Evolutionary conservation across 306 rosid species (phyloP).

Genomic region (Hippophae tibetana): DNA sequence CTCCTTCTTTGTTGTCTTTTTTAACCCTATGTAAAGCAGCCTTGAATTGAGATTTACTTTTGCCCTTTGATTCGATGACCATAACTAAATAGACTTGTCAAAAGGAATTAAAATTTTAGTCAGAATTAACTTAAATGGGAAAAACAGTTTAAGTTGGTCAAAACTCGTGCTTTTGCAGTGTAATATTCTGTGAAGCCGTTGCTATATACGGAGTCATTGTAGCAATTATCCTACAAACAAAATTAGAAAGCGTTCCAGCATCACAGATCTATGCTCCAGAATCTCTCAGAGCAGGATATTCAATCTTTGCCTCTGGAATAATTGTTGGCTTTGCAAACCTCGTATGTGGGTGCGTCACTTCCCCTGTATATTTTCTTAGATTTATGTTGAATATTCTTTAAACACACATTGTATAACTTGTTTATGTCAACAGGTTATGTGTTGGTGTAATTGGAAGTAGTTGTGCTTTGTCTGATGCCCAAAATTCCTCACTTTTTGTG

Average conservation of each 20-base stretch:
- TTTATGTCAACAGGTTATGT: conserved; percentile 46
- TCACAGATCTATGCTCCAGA: conserved; percentile 51
- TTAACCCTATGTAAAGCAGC: neutral
- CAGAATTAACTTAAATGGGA: neutral
- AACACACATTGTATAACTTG: neutral
- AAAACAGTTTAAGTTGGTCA: conserved; percentile 11
- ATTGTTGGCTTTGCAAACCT: conserved; percentile 96
- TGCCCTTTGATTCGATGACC: neutral
- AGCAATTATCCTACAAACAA: conserved; percentile 96
- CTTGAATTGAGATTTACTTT: neutral
- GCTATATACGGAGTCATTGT: conserved; percentile 98
- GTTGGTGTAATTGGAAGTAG: conserved; percentile 65
- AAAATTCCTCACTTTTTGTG: conserved; percentile 89
- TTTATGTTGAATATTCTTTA: neutral
- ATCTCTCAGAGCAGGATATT: conserved; percentile 95
- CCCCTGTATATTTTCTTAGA: neutral
- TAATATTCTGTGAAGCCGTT: conserved; percentile 97
- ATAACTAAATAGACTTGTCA: neutral
- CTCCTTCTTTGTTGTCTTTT: neutral
- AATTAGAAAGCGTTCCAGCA: conserved; percentile 71
- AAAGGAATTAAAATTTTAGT: neutral
- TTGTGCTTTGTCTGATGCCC: conserved; percentile 96
- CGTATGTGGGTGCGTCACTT: conserved; percentile 61
- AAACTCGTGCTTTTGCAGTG: conserved; percentile 46
- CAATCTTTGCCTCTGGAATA: conserved; percentile 93